Evolutionary conservation across 2,329 filamentous ascomycete genomes (phyloP).

Genomic region (Lanzia echinophila): DNA sequence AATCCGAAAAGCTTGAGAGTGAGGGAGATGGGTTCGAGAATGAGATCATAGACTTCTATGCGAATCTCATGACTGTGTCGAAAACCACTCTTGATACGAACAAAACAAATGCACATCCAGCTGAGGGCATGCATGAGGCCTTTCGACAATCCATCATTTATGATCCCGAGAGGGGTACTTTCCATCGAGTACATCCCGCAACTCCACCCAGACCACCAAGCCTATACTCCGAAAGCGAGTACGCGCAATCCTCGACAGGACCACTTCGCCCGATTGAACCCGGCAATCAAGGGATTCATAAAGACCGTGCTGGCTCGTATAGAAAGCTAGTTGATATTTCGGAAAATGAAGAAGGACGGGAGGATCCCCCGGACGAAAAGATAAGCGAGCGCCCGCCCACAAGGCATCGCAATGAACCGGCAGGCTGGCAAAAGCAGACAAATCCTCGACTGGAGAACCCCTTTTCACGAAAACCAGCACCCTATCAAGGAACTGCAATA

Average conservation of each 20-base stretch:
- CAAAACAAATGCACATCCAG: conserved; percentile 14
- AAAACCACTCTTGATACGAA: neutral
- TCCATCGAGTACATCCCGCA: neutral
- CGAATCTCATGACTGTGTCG: conserved; percentile 9
- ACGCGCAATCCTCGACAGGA: too few species aligned
- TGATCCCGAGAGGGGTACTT: neutral
- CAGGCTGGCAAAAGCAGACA: too few species aligned
- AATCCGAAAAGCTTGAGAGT: conserved; percentile 1
- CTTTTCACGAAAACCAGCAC: neutral
- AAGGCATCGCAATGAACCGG: too few species aligned
- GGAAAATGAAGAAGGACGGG: too few species aligned
- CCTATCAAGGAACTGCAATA: neutral
- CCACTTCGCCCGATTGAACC: too few species aligned
- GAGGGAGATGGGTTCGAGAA: conserved; percentile 15
- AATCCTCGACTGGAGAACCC: neutral
- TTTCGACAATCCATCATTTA: neutral
- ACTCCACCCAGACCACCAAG: too few species aligned
- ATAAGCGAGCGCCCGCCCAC: too few species aligned
- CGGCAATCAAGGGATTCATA: too few species aligned
- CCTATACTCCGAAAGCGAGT: too few species aligned
- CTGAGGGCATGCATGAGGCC: neutral
- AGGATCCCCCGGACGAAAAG: too few species aligned
- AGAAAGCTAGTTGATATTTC: too few species aligned
- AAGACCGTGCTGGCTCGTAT: too few species aligned
- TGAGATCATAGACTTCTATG: conserved; percentile 19